phyloP scores from a whole-genome alignment of 2,329 filamentous ascomycete genomes.

The Alternaria arbusti region DNA sequence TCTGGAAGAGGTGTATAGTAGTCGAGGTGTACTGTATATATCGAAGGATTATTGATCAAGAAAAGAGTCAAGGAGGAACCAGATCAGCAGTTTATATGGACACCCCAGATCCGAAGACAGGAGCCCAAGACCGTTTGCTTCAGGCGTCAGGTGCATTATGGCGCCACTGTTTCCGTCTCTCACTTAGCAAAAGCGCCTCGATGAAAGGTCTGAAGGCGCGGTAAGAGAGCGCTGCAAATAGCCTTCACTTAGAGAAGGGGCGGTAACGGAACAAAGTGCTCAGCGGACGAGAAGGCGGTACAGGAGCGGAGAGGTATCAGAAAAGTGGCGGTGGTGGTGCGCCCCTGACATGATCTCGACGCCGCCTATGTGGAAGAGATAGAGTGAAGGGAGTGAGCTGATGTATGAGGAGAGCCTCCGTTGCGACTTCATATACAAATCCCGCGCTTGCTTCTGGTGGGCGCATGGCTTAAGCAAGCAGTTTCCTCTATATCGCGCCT shows the following conservation, averaged over 20 bases:
- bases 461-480: background rate
- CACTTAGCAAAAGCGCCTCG: background rate
- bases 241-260: background rate
- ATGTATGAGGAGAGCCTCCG: background rate
- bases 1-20: background rate
- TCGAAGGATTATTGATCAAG: background rate
- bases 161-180: background rate
- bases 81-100: background rate
- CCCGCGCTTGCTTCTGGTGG: background rate
- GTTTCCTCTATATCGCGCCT: background rate
- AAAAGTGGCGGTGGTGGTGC: background rate
- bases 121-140: background rate
- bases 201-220: background rate
- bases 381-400: background rate
- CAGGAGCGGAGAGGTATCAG: too few relatives aligned
- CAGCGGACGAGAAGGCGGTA: too few relatives aligned
- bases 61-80: background rate
- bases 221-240: background rate
- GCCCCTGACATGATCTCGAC: background rate
- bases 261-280: too few relatives aligned
- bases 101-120: background rate
- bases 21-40: background rate
- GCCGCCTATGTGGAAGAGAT: background rate
- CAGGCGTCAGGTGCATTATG: background rate
- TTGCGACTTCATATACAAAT: too few relatives aligned